Base-by-base conservation (phyloP, 225 moss, liverwort and hornwort species). In the Pseudisothecium myosuroides region DNA sequence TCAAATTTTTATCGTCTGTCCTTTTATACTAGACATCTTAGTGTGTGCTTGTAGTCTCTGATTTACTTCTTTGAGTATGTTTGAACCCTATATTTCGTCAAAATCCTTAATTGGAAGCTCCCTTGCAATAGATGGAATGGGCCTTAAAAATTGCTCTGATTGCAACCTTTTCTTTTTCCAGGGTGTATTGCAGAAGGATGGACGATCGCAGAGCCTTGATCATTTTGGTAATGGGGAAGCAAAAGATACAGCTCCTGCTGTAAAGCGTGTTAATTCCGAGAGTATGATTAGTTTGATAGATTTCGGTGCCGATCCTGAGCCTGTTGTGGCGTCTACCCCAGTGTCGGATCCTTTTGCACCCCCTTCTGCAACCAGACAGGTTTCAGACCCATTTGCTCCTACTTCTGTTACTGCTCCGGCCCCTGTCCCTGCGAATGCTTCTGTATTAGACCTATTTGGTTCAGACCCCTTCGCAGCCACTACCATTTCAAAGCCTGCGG, bases 261-360 rank as follows among this genome's bases (percentile, higher is more conserved):
- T 95, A 41, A 94, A 95, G 86, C 95, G 96, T 88, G 92, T 91
- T 55, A 95, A 90, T 89, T 97, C 97, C 54, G 96, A 95, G 65
- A 95, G 91, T 76, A 91, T 86, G 92, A 89, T 93, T 89, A 92
- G 98, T 93, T 92, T 98, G 82, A 98, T 98, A 85, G 98, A 98
- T 88, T 97, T 98, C n/a, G 91, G 92, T 88, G 90, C 92, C 23
- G 98, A 97, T 43, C 93, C 94, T 74, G 97, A 95, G 89, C 90
- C 96, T 83, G 86, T 93, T 85, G 86, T 84, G 80, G 68, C 83
- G 64, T 56, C 88, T 87, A 61, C 78, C 21, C 41, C 87, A 28
- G 90, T 84, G 28, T 78, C 90, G 49, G 92, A 92, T 83, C 92
- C 92, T 59, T 94, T 94, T 81, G 90, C 90, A 67, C 69, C 88